Evolutionary conservation across 768 basidiomycete species (phyloP), one percentile per base, ranked within the genome.

Genomic region (Cantharellus cinnabarinus): DNA sequence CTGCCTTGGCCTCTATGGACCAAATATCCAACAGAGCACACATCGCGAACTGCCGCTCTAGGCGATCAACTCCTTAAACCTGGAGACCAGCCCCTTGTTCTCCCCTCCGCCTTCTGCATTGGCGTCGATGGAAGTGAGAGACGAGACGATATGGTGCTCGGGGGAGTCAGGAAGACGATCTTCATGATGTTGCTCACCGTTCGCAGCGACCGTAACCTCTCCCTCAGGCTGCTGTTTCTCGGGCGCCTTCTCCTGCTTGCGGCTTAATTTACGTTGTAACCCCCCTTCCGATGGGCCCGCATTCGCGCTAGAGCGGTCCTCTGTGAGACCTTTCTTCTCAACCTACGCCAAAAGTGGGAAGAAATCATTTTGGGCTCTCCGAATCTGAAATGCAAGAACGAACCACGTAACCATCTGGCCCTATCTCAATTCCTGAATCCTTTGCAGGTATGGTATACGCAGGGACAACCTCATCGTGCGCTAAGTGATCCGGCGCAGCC

Each of bases 241-340:
- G 0, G 83, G 81, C 5, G 83, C 81, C 70, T 85, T 85, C 67
- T 84, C 85, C 69, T 79, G 75, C 65, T 78, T 80, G 52, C 85
- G 77, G 65, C 78, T 82, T 34, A 75, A 71, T 55, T 73, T 70
- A 48, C 76, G 72, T 20, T 72, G 67, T 51, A 74, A 62, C 40
- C 65, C 70, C 15, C 69, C 71, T 1, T 67, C 68, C 35, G 52
- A 10, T 10, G 35, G 7, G 7, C 52, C 52, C 29, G 44, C 44
- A 48, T 29, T 48, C 44, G 44, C 10, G 10, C 44, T 29, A 56
- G 59, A 58, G 62, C 65, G 65, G 7, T 61, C 64, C 42, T 66
- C 65, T 10, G 67, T 63, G 59, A 66, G 60, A 41, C 64, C 63
- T 68, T 72, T 76, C 70, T 75, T 76, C 62, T 79, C 78, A 63